Evolutionary conservation across 495 filamentous ascomycete species (phyloP).

Genomic region (Opeltia flavorubescens): DNA sequence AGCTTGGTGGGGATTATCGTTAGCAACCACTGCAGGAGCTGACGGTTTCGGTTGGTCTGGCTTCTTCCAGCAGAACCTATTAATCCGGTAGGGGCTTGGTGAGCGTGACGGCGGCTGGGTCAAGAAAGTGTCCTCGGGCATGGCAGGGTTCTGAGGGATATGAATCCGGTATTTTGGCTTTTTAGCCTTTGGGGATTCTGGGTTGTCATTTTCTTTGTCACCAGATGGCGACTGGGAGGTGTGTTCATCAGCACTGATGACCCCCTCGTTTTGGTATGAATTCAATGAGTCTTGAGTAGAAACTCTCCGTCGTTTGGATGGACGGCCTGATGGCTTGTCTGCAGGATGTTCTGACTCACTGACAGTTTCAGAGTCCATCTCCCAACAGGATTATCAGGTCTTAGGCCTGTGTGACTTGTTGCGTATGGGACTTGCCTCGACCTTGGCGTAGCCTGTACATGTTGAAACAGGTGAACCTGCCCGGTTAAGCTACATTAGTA

Average conservation of each 20-base stretch:
- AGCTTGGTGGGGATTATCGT: background rate
- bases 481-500: too few species aligned
- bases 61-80: constrained; percentile 40
- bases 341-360: too few species aligned
- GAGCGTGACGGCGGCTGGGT: constrained; percentile 37
- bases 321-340: too few species aligned
- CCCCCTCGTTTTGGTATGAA: background rate
- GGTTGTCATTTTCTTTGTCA: background rate
- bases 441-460: too few species aligned
- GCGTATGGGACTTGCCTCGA: too few species aligned
- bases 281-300: too few species aligned
- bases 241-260: background rate
- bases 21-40: too few species aligned
- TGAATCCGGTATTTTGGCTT: constrained; percentile 30
- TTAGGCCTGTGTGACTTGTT: too few species aligned
- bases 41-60: constrained; percentile 15
- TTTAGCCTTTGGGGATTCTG: constrained; percentile 10
- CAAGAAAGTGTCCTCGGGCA: constrained; percentile 37
- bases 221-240: background rate
- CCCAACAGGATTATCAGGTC: too few species aligned
- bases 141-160: constrained; percentile 27
- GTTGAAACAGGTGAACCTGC: too few species aligned
- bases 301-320: too few species aligned
- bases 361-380: too few species aligned
- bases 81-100: constrained; percentile 37